Evolutionary conservation across 2,329 filamentous ascomycete species (phyloP).

Genomic region (Colletotrichum lindemuthianum): DNA sequence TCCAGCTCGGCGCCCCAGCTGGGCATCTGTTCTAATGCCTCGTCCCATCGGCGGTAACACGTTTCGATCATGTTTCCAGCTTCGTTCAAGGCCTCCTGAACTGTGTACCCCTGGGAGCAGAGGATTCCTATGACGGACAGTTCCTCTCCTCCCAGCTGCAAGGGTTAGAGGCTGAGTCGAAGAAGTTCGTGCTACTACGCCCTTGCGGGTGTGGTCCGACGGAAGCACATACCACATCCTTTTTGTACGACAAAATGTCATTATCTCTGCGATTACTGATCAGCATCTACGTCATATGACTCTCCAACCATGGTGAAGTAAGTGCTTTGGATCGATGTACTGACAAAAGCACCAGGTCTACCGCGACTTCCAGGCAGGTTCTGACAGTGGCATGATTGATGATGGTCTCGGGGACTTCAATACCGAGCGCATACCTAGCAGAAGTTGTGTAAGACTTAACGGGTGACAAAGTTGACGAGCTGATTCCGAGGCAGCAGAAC

Average conservation of each 20-base stretch:
- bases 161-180: no score
- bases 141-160: background rate
- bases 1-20: conserved; percentile 1
- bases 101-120: background rate
- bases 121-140: conserved; percentile 2
- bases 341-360: conserved; percentile 2
- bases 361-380: background rate
- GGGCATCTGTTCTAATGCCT: conserved; percentile 4
- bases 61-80: background rate
- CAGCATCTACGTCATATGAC: no score
- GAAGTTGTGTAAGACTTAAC: no score
- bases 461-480: no score
- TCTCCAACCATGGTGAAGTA: no score
- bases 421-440: background rate
- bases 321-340: background rate
- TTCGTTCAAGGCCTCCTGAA: conserved; percentile 3
- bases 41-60: conserved; percentile 5
- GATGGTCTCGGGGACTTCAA: background rate
- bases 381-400: background rate
- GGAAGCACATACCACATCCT: background rate
- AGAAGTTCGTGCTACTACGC: no score
- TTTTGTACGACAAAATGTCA: conserved; percentile 5
- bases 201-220: no score
- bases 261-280: background rate
- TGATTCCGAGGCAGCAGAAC: background rate